A percentile compares a stretch with the other conserved stretches of the same genome.
Evolutionary conservation across 805 yeast species (phyloP).

Genomic region (Danielozyma ontarioensis): DNA sequence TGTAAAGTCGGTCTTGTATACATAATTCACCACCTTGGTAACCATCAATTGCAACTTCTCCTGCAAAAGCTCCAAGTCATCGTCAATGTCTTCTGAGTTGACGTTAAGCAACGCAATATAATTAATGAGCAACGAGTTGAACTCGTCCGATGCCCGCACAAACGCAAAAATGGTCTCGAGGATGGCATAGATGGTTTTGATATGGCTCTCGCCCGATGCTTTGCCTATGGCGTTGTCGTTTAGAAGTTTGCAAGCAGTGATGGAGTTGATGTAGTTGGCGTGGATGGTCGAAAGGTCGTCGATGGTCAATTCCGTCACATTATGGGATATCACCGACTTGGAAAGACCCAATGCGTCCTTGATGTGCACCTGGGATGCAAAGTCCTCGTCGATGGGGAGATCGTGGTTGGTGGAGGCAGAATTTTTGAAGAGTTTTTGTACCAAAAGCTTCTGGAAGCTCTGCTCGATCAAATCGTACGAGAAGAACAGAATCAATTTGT

Average conservation of each 20-base stretch:
- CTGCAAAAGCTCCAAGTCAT: conserved; percentile 24
- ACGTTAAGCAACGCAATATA: conserved; percentile 25
- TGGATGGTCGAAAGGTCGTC: conserved; percentile 11
- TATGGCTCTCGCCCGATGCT: conserved; percentile 20
- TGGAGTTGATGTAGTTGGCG: conserved; percentile 1
- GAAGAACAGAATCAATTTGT: conserved; percentile 35
- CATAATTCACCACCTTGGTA: conserved; percentile 31
- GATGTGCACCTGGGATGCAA: conserved; percentile 1
- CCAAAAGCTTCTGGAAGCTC: conserved; percentile 23
- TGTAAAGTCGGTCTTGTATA: conserved; percentile 41
- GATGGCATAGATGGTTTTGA: conserved; percentile 27
- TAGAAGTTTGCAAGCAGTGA: conserved; percentile 27
- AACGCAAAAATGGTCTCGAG: conserved; percentile 29
- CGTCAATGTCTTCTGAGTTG: conserved; percentile 14
- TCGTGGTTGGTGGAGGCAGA: too few relatives aligned
- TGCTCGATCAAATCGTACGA: conserved; percentile 44
- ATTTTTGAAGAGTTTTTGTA: conserved; percentile 18
- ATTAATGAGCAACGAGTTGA: conserved; percentile 19
- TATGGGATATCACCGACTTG: conserved; percentile 1
- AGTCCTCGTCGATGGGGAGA: conserved; percentile 4
- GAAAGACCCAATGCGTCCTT: not conserved
- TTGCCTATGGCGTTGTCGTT: conserved; percentile 27
- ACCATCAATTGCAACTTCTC: conserved; percentile 32
- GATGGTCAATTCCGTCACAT: conserved; percentile 8
- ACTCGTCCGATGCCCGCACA: conserved; percentile 32